Evolutionary conservation across 202 grass and related monocot species (phyloP).

Genomic region (Saccharum hybrid): DNA sequence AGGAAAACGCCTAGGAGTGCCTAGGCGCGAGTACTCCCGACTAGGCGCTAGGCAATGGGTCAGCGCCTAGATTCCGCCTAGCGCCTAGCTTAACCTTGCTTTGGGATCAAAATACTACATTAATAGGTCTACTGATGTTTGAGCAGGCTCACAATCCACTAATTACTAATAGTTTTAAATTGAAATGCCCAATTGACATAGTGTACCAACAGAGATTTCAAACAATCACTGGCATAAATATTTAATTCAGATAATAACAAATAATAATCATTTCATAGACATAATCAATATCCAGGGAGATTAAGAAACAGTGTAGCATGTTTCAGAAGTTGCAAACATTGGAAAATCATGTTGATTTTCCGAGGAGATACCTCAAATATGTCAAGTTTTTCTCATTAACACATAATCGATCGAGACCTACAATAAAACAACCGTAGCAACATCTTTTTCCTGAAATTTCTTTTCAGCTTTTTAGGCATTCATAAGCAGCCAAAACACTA

Average conservation of each 20-base stretch:
- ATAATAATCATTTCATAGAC: background rate
- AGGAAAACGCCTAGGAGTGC: too few relatives aligned
- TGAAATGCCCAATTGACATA: background rate
- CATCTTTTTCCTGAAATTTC: background rate
- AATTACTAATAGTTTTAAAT: constrained; percentile 1
- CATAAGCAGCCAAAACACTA: background rate
- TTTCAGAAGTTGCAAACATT: constrained; percentile 5
- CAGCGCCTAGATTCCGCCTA: too few relatives aligned
- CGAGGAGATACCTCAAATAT: background rate
- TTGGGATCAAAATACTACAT: constrained; percentile 17
- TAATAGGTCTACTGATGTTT: constrained; percentile 13
- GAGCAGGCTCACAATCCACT: constrained; percentile 4
- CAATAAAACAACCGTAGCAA: background rate
- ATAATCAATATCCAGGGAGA: constrained; percentile 6
- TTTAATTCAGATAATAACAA: constrained; percentile 33
- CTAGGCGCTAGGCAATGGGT: too few relatives aligned
- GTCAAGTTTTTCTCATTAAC: background rate
- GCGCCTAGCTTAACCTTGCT: too few relatives aligned
- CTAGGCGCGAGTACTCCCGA: too few relatives aligned
- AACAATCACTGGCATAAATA: constrained; percentile 17
- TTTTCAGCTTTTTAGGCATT: constrained; percentile 16
- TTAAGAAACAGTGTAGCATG: background rate
- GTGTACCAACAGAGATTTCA: background rate
- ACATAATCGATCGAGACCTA: background rate
- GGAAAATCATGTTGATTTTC: constrained; percentile 13